Conservation (phyloP, 202 grass and related monocot genomes). For the Carex sylvatica region DNA sequence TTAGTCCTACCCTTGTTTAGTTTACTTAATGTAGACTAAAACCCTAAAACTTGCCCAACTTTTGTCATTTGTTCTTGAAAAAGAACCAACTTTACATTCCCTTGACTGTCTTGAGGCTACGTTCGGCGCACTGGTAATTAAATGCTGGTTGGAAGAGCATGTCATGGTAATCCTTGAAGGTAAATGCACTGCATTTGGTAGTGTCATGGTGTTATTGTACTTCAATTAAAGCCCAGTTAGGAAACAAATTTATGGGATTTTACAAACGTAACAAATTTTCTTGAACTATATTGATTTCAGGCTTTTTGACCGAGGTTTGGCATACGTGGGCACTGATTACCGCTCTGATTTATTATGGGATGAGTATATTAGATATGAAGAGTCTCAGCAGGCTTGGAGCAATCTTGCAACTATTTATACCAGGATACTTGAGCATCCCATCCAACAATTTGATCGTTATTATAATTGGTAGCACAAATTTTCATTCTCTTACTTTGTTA, state of each 20-base stretch:
- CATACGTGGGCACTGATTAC: constrained; percentile 97
- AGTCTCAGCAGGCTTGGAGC: constrained; percentile 92
- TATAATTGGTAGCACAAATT: constrained; percentile 67
- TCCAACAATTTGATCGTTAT: constrained; percentile 96
- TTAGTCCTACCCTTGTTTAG: constrained; percentile 9
- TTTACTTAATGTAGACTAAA: neutral
- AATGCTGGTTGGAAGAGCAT: constrained; percentile 36
- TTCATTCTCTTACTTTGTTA: neutral
- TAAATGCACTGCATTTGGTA: constrained; percentile 31
- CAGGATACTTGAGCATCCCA: constrained; percentile 85
- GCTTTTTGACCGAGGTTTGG: constrained; percentile 89
- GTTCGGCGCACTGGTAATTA: constrained; percentile 25
- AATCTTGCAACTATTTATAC: constrained; percentile 91
- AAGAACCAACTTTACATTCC: constrained; percentile 14
- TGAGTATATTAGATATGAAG: constrained; percentile 99
- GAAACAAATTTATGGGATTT: neutral
- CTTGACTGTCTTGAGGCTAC: constrained; percentile 33
- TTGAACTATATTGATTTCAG: constrained; percentile 38
- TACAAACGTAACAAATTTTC: constrained; percentile 17
- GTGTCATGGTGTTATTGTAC: constrained; percentile 13
- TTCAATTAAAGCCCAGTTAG: constrained; percentile 8
- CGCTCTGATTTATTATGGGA: constrained; percentile 88
- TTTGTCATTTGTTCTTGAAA: constrained; percentile 3
- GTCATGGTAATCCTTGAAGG: constrained; percentile 24
- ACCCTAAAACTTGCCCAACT: neutral